Base-by-base conservation (phyloP, 1,284 basidiomycete genomes). In the Rhodotorula sp. region DNA sequence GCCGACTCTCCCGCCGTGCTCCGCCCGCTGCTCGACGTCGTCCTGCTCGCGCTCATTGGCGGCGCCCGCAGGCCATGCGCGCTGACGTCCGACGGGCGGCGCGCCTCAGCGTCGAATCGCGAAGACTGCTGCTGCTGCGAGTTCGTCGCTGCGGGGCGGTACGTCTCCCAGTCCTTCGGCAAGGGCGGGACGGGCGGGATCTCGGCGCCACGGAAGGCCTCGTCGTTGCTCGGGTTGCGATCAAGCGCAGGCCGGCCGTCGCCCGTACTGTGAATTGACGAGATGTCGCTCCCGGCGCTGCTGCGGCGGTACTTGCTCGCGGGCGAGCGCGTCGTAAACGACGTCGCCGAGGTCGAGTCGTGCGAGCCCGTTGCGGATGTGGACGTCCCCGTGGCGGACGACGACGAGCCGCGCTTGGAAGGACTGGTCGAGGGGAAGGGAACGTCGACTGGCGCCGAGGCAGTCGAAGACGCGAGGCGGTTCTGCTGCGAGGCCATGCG, bases 171-270 rank as follows among this genome's bases (percentile, higher is more conserved):
- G 77, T 94, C 92, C 83, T 97, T 97, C 50, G 96, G 96, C 32
- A 99, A 83, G 56, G 97, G 96, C 46, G 96, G 96, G 2, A 99
- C 97, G 34, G 96, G 96, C 1, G 97, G 96, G 12, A 76, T 76
- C 12, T 55, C 60, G 1, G 48, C 57, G 7, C 21, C 32, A 15
- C 56, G 39, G 5, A 61, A 58, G 25, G 25, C 50, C 9, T 67
- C 69, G 39, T 60, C 69, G 2, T 36, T 37, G 29, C 64, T 72
- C n/a, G 67, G 62, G 12, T n/a, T 53, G 25, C 71, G 58, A 17
- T 72, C 66, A 37, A 66, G 46, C 3, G 61, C 61, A 13, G 68
- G 59, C 22, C 68, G 48, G 1, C 44, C 55, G 17, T 73, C 87
- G 71, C 88, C 89, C 64, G 85, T 84, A 8, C 90, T 89, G 74